These are phyloP conservation scores for Verticillium dahliae DNA, from an alignment of 2,329 filamentous ascomycete genomes.

Conservation along the genomic window DNA sequence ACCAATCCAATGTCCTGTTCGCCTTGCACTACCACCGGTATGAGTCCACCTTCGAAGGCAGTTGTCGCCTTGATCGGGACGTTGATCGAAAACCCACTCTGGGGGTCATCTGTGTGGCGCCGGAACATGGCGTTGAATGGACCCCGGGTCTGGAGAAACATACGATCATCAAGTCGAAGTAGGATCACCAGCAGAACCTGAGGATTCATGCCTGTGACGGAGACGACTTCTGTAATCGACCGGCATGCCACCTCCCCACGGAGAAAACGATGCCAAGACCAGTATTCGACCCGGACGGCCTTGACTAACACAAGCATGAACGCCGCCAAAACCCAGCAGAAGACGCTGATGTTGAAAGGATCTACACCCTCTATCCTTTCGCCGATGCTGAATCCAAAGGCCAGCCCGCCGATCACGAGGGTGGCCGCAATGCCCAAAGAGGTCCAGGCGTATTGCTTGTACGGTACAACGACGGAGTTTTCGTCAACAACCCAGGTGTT, in stretches of 20 bases:
- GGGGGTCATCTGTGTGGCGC: not conserved
- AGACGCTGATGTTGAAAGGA: constrained; percentile 21
- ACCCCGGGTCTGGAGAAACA: constrained; percentile 13
- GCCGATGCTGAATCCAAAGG: constrained; percentile 17
- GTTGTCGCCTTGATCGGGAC: constrained; percentile 6
- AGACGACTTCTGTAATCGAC: constrained; percentile 16
- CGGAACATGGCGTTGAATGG: constrained; percentile 17
- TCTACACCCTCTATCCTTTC: constrained; percentile 20
- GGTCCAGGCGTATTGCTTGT: constrained; percentile 1
- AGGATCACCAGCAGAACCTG: constrained; percentile 19
- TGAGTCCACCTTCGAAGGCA: not conserved
- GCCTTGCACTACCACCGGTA: not conserved
- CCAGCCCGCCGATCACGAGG: constrained; percentile 17
- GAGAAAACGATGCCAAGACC: constrained; percentile 23
- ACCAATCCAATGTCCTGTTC: not conserved
- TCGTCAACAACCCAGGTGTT: not conserved
- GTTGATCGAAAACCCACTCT: constrained; percentile 17
- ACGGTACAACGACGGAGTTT: not conserved
- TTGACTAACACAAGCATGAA: constrained; percentile 20
- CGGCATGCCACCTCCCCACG: constrained; percentile 16
- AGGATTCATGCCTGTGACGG: constrained; percentile 13
- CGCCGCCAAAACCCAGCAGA: constrained; percentile 17
- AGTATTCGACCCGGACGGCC: constrained; percentile 14
- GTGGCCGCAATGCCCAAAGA: not conserved
- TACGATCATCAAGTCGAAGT: constrained; percentile 13